These are phyloP conservation scores for Aureobasidium sp. DNA, from an alignment of 2,329 filamentous ascomycete genomes.

Conservation along the genomic window DNA sequence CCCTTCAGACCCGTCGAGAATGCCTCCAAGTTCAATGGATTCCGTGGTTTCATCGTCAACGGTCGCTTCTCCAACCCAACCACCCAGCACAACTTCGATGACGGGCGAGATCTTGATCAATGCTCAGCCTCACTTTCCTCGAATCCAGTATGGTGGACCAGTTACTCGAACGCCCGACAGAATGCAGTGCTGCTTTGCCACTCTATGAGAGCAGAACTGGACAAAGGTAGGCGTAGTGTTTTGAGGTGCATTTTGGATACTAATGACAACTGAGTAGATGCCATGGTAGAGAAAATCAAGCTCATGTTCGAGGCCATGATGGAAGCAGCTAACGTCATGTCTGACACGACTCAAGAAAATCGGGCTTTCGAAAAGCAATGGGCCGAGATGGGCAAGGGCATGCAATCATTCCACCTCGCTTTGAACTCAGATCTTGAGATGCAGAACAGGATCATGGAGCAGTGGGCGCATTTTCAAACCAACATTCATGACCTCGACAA, in stretches of 20 bases:
- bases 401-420: conserved; percentile 8
- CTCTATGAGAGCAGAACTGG: conserved; percentile 51
- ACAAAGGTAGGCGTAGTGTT: conserved; percentile 39
- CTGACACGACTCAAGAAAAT: conserved; percentile 1
- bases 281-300: conserved; percentile 5
- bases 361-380: conserved; percentile 3
- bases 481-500: not conserved
- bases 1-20: conserved; percentile 39
- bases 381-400: conserved; percentile 8
- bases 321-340: not conserved
- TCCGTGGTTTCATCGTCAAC: conserved; percentile 22
- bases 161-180: conserved; percentile 56
- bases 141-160: conserved; percentile 55
- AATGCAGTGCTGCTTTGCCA: conserved; percentile 58
- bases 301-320: conserved; percentile 7
- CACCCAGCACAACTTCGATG: conserved; percentile 21
- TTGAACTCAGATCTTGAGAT: conserved; percentile 8
- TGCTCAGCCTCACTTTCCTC: conserved; percentile 51
- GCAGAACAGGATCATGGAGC: not conserved
- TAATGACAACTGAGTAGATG: not conserved
- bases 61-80: conserved; percentile 17
- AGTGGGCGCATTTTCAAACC: conserved; percentile 4
- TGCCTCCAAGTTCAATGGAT: conserved; percentile 26
- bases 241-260: not conserved
- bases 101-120: conserved; percentile 35